Evolutionary conservation across 441 rosid species (phyloP).

Genomic region (Omphalea diandra): DNA sequence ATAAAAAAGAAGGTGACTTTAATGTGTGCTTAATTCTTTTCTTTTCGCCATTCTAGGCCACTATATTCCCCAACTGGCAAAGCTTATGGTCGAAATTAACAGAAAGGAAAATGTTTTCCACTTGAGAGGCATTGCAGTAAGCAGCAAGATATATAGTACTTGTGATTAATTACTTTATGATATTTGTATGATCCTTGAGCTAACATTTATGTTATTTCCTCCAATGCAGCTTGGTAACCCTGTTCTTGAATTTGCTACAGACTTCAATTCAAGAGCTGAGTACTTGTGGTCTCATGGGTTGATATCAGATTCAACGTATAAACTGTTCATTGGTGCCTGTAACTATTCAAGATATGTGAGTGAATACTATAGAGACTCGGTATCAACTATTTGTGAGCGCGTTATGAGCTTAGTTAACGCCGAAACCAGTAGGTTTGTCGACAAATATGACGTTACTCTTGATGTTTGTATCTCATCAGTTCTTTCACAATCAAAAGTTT

Average conservation of each 20-base stretch:
- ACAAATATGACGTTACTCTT: conserved; percentile 94
- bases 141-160: conserved; percentile 18
- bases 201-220: background rate
- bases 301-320: conserved; percentile 81
- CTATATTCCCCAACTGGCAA: conserved; percentile 90
- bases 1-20: conserved; percentile 1
- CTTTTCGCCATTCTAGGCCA: conserved; percentile 51
- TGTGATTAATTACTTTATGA: too few species aligned
- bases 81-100: conserved; percentile 75
- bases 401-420: conserved; percentile 79
- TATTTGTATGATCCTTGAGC: too few species aligned
- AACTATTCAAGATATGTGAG: conserved; percentile 92
- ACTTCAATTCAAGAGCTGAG: conserved; percentile 91
- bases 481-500: conserved; percentile 72
- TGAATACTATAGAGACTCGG: conserved; percentile 77
- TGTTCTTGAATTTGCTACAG: conserved; percentile 75
- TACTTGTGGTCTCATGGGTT: conserved; percentile 96
- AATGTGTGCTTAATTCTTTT: background rate
- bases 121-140: conserved; percentile 92
- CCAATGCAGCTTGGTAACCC: conserved; percentile 83
- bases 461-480: conserved; percentile 93
- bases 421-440: conserved; percentile 92
- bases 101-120: conserved; percentile 63
- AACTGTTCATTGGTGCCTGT: conserved; percentile 81
- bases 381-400: conserved; percentile 72